Evolutionary conservation across 352 stramenopile genomes (phyloP), one percentile per base, ranked within the genome.

Genomic region (Aphanomyces cochlioides): DNA sequence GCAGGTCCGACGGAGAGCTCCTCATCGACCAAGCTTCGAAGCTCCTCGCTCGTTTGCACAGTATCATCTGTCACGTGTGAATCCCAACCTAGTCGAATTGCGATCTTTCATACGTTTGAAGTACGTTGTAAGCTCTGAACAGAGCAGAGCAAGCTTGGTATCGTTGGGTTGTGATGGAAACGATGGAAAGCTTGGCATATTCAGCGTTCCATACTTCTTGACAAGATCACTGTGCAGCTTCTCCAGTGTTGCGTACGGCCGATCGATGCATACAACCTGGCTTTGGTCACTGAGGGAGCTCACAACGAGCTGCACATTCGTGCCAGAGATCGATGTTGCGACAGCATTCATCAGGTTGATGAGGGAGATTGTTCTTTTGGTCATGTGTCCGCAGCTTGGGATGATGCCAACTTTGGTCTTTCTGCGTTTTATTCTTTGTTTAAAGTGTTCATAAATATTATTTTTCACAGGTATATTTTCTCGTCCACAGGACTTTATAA

Each of bases 311-410:
- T 70, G 64, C 38, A 70, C 64, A 13, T 19, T 60, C 43, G 43
- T 54, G 10, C 64, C 64, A 28, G 43, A 70, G 36, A 70, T 70
- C 36, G 64, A 60, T 7, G 64, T 70, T 39, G 64, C 64, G 17
- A 70, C 64, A 15, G 61, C 64, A 56, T 70, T 70, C 64, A 70
- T 70, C 10, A n/a, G 43, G 64, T 21, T 70, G 12, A 13, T 17
- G 15, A 40, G 19, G 54, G 19, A 39, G 54, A 61, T 43, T 61
- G 59, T 67, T 53, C 41, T 57, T 67, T 40, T 19, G 59, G 37
- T 19, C 7, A 13, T 38, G 13, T 66, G 47, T 56, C 59, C 41
- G 59, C 19, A 19, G 4, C 41, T 28, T 28, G 28, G 28, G 28
- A 28, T 28, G 56, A 48, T 15, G 17, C n/a, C 17, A 13, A 58